Evolutionary conservation across 179 eudicot genomes (phyloP).

Genomic region (Silene noctiflora): DNA sequence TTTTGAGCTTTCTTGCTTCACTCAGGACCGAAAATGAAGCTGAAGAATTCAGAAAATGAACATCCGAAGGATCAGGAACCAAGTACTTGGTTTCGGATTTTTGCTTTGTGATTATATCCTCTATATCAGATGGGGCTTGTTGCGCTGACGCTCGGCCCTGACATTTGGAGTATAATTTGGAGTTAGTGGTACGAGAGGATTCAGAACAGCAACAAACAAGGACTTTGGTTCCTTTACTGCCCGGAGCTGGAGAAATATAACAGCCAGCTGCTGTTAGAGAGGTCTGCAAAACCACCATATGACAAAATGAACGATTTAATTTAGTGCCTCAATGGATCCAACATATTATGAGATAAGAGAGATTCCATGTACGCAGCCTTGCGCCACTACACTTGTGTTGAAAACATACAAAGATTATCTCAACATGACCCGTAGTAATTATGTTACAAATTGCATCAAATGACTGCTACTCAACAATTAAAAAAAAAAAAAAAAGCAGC

Average conservation of each 20-base stretch:
- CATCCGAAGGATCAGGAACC: constrained; percentile 35
- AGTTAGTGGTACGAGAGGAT: constrained; percentile 39
- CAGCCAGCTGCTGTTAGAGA: constrained; percentile 87
- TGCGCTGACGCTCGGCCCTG: constrained; percentile 24
- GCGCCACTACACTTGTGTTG: neutral
- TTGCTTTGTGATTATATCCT: constrained; percentile 45
- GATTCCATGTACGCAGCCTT: neutral
- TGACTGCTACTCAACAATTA: neutral
- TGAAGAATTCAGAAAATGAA: constrained; percentile 41
- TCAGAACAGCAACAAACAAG: constrained; percentile 69
- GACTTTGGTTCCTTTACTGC: constrained; percentile 75
- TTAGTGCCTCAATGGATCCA: neutral
- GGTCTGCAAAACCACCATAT: constrained; percentile 47
- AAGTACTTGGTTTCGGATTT: constrained; percentile 28
- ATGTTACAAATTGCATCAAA: neutral
- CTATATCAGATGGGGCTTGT: constrained; percentile 34
- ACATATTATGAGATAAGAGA: neutral
- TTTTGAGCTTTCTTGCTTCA: constrained; percentile 51
- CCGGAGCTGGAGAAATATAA: constrained; percentile 91
- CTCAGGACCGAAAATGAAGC: constrained; percentile 48
- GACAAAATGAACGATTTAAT: neutral
- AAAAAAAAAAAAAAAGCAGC: neutral
- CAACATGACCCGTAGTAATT: neutral
- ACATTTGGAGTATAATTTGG: constrained; percentile 35
- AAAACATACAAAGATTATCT: neutral